Base-by-base conservation (phyloP, 305 asterid species). In the Fraxinus platypoda region DNA sequence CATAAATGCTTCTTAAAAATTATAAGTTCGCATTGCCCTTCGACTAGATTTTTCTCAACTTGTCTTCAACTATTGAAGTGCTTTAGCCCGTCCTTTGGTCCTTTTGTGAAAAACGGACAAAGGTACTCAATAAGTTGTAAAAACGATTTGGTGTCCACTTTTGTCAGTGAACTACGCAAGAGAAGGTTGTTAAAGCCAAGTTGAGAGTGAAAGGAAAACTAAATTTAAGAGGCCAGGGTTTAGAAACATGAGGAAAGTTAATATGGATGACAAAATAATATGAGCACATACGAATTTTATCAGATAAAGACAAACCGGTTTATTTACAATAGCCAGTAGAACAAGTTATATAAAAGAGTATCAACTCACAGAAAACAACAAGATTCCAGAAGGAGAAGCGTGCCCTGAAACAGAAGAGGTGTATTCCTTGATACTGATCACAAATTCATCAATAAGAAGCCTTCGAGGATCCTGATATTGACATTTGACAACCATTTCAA, bases 311-410 rank as follows among this genome's bases (percentile, higher is more conserved):
- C 62, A 15, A 83, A 80, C 79, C 28, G n/a, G 21, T 17, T 54
- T 76, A 77, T 7, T 33, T n/a, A 49, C 17, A 83, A 30, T 75
- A 81, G 8, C 31, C 31, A 83, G 30, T 54, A 71, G 7, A 19
- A 7, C 13, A 62, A 9, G 12, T 70, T 34, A 30, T 21, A 19
- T 21, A 79, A 62, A 12, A 17, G 52, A 84, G 25, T 26, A 64
- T 13, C 84, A 23, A 88, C 98, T 90, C 86, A 94, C 97, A 76
- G 91, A 81, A 86, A 90, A 94, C 85, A 95, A 76, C 80, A 95
- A 86, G 78, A 95, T 89, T 79, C 94, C 96, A 83, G 91, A 89
- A 81, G 99, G 98, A 79, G 95, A 86, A 78, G 87, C 54, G 30
- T 91, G 83, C 88, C 86, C 92, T 21, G 98, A 90, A 82, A 78